These are phyloP conservation scores for Fusarium redolens DNA, from an alignment of 2,329 filamentous ascomycete genomes.

Conservation along the genomic window DNA sequence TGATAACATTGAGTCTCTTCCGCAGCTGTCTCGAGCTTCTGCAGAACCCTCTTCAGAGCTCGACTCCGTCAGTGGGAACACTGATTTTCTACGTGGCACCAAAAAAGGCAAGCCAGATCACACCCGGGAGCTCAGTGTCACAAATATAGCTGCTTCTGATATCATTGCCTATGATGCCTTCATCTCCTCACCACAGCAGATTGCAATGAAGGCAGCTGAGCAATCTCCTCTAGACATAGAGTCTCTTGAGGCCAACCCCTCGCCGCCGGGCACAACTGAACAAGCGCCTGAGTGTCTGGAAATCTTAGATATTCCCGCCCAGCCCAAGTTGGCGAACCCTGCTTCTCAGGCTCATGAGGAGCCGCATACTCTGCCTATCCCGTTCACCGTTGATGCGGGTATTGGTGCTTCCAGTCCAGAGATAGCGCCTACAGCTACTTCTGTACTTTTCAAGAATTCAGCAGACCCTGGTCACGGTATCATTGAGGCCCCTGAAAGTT, in stretches of 20 bases:
- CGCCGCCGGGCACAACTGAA: background rate
- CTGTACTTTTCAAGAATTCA: background rate
- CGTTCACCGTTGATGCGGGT: background rate
- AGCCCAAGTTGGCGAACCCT: background rate
- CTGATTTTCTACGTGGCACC: background rate
- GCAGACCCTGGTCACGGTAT: background rate
- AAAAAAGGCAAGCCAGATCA: background rate
- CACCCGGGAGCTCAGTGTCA: background rate
- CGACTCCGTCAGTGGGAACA: background rate
- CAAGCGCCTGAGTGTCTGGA: background rate
- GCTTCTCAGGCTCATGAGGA: background rate
- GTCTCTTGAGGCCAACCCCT: background rate
- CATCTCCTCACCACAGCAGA: background rate
- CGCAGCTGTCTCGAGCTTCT: background rate
- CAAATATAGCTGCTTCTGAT: background rate
- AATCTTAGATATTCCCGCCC: background rate
- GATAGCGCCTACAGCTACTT: background rate
- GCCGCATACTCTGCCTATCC: background rate
- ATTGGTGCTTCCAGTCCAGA: background rate
- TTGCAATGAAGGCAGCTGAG: background rate
- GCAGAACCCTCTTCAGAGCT: background rate
- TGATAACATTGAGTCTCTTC: background rate
- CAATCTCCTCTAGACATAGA: background rate
- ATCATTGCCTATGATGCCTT: background rate
- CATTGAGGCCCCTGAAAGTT: background rate